Percentiles rank a stretch among this genome's conserved stretches.
Conservation (phyloP, 192 early-diverging fungal species). For the Coemansia asiatica region DNA sequence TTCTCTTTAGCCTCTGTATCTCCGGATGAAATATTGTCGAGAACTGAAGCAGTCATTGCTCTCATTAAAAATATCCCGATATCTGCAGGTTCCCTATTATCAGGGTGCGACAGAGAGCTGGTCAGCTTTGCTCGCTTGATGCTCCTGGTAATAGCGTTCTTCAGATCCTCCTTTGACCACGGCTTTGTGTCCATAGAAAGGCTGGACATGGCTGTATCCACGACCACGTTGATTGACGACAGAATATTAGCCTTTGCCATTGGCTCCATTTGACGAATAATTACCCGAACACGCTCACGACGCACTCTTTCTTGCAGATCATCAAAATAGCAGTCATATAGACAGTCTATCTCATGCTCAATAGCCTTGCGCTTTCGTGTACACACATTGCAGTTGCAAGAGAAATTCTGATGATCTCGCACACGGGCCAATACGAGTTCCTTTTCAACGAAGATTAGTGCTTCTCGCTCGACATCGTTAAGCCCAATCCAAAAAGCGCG, state of each 20-base stretch:
- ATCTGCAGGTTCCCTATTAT: background rate
- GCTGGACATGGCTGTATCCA: constrained; percentile 14
- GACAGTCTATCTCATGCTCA: constrained; percentile 40
- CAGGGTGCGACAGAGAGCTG: constrained; percentile 3
- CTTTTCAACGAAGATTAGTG: constrained; percentile 40
- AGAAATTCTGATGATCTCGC: constrained; percentile 51
- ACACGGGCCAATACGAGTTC: constrained; percentile 39
- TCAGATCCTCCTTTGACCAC: constrained; percentile 8
- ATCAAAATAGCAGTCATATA: constrained; percentile 49
- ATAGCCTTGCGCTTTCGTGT: constrained; percentile 52
- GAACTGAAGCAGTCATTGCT: background rate
- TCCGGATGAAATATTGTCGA: background rate
- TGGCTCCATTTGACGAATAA: constrained; percentile 17
- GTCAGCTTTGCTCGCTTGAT: constrained; percentile 17
- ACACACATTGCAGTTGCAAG: constrained; percentile 50
- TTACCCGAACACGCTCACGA: constrained; percentile 28
- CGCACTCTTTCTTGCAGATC: constrained; percentile 38
- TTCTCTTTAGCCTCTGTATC: background rate
- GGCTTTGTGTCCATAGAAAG: background rate
- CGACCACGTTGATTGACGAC: constrained; percentile 21
- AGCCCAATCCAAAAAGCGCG: constrained; percentile 44
- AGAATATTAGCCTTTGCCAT: constrained; percentile 21
- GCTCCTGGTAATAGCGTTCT: constrained; percentile 16
- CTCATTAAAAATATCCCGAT: background rate
- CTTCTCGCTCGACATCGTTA: constrained; percentile 30